Base-by-base conservation (phyloP, 345 rosid species). In the Euphorbia lathyris region DNA sequence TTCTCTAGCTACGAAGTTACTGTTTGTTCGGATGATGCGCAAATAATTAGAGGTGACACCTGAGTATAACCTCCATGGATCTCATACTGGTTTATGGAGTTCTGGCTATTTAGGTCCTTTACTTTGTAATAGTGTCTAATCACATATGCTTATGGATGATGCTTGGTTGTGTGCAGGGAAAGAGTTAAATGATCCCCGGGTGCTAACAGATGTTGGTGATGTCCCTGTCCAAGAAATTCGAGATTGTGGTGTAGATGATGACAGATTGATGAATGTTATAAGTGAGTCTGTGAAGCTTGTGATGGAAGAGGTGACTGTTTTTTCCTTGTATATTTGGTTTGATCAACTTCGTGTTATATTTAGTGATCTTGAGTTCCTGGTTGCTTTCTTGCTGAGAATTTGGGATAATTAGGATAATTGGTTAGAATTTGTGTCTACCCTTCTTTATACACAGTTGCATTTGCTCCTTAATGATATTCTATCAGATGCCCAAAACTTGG, bases 181-280 rank as follows among this genome's bases (percentile, higher is more conserved):
- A 79, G 85, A 88, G 78, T 78, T 95, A 48, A 86, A 84, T 68
- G 99, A 95, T 74, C 97, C 99, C 3, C 83, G 94, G 34, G 97
- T 95, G 68, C 81, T 95, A 53, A 95, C 96, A 43, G 97, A 95
- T 85, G 97, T 92, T 57, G 98, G 99, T 2, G 99, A 95, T 76
- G 92, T 92, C 56, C 99, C 99, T 0, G 94, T 95, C 48, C 99
- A 95, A 79, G 99, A 95, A 78, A 92, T 95, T 76, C 90, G 98
- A 75, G 99, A 95, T 80, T 92, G 89, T 84, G 94, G 90, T 19
- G 99, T 92, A 38, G 90, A 92, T 77, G 98, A 92, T 84, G 98
- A 92, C 69, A 84, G 97, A 69, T 66, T 95, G 69, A 95, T 92
- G 99, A 85, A 80, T 71, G 99, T 92, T 67, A 86, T 95, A 16